Conservation (phyloP, 1,139 yeast genomes). For the Yamadazyma aaseri region DNA sequence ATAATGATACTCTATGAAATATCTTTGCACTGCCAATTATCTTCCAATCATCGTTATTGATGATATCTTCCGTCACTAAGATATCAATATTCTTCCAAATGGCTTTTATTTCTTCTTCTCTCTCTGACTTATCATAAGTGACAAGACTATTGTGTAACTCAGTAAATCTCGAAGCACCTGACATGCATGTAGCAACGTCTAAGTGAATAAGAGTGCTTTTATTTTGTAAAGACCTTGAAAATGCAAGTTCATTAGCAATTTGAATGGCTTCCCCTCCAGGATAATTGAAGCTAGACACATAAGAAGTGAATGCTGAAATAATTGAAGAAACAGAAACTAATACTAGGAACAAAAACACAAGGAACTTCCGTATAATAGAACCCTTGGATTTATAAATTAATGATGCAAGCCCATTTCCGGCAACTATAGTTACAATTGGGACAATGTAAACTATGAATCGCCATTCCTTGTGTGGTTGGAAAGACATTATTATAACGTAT, state of each 20-base stretch:
- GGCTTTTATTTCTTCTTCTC: conserved; percentile 23
- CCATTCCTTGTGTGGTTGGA: conserved; percentile 95
- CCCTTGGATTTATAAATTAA: conserved; percentile 10
- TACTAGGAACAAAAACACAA: conserved; percentile 28
- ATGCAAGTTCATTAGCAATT: conserved; percentile 47
- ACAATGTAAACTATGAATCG: conserved; percentile 75
- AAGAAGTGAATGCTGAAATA: conserved; percentile 53
- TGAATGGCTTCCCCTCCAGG: conserved; percentile 84
- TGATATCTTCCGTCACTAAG: conserved; percentile 49
- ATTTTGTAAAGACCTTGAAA: not conserved
- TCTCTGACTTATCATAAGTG: conserved; percentile 78
- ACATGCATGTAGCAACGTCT: conserved; percentile 83
- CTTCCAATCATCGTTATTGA: conserved; percentile 22
- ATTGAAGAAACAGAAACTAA: conserved; percentile 29
- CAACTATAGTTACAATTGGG: conserved; percentile 66
- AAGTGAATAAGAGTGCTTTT: conserved; percentile 51
- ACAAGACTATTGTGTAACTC: conserved; percentile 47
- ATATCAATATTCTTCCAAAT: conserved; percentile 60
- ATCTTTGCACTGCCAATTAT: conserved; percentile 19
- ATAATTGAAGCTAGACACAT: conserved; percentile 71
- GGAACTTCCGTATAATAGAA: conserved; percentile 15
- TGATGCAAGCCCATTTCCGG: conserved; percentile 61
- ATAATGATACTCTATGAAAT: conserved; percentile 23
- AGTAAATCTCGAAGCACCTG: conserved; percentile 78
- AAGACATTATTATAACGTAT: conserved; percentile 62